Conservation (phyloP, 2,329 filamentous ascomycete species). For the Stromatinia cepivora region DNA sequence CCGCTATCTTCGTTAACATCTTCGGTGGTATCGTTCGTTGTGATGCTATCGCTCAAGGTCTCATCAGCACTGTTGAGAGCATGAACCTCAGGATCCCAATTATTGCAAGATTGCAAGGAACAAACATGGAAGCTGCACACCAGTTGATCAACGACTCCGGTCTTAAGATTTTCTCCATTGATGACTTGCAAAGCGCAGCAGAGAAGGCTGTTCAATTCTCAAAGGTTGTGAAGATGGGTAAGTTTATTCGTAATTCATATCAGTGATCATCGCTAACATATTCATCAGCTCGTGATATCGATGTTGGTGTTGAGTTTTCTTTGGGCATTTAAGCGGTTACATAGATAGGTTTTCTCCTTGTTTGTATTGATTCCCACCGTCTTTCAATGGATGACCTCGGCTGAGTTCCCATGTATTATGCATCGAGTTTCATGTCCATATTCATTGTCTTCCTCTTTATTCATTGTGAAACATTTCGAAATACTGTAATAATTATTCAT, state of each 20-base stretch:
- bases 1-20: conserved; percentile 99
- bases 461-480: background rate
- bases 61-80: conserved; percentile 90
- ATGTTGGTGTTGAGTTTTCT: conserved; percentile 93
- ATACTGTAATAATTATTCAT: background rate
- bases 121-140: conserved; percentile 95
- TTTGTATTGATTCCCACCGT: conserved; percentile 40
- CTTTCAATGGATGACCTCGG: conserved; percentile 29
- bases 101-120: conserved; percentile 95
- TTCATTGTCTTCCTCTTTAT: background rate
- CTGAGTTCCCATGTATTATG: conserved; percentile 40
- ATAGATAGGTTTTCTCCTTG: conserved; percentile 31
- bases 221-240: conserved; percentile 98
- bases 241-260: conserved; percentile 44
- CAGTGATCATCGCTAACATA: conserved; percentile 34
- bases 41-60: conserved; percentile 92
- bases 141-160: conserved; percentile 94
- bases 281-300: conserved; percentile 78
- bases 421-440: conserved; percentile 25
- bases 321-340: conserved; percentile 71
- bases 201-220: conserved; percentile 99
- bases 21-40: conserved; percentile 98
- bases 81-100: conserved; percentile 97
- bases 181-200: conserved; percentile 93
- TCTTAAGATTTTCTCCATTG: conserved; percentile 99